Evolutionary conservation across 495 filamentous ascomycete species (phyloP), one percentile per base, ranked within the genome.

Genomic region (Oidiodendron maius): DNA sequence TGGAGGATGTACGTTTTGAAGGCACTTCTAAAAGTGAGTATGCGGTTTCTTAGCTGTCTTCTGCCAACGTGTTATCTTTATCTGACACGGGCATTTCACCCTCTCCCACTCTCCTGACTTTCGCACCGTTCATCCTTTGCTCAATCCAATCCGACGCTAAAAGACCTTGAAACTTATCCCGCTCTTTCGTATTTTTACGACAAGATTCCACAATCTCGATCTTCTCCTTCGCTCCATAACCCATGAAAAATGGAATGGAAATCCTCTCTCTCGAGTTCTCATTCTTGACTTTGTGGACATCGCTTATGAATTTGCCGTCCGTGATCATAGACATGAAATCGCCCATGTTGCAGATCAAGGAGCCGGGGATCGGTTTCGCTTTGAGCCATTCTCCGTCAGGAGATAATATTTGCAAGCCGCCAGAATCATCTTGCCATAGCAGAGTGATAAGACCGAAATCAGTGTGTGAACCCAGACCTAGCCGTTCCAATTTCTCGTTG

Each of bases 271-370:
- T 54, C 1, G 65, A 67, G 0, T 66, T 65, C 12, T 67, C 35
- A 47, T 71, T 72, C 5, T 54, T 60, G 0, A 64, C 70, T 1
- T 69, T 64, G 42, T 74, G 71, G 9, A 70, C 54, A 1, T 64
- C 68, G 3, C 64, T 68, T 26, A 58, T 59, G 44, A 69, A 74
- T 16, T 41, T 62, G 34, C 61, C 59, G 40, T 69, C 68, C 4
- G 68, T 66, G 62, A 62, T 64, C 4, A 76, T 63, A 65, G 74
- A 70, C 62, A 83, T 61, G 51, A 76, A 76, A 53, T 83, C 80
- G 0, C 76, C 81, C 48, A 85, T 76, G 59, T 85, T 85, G 36
- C 83, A 75, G 4, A 83, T 80, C 8, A 81, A 57, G 0, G 78
- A 75, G 6, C 75, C 77, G 23, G 67, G 51, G 23, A 81, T 64